Evolutionary conservation across 371 early-diverging fungal species (phyloP), one percentile per base, ranked within the genome.

Genomic region (Nematocida ausubeli): DNA sequence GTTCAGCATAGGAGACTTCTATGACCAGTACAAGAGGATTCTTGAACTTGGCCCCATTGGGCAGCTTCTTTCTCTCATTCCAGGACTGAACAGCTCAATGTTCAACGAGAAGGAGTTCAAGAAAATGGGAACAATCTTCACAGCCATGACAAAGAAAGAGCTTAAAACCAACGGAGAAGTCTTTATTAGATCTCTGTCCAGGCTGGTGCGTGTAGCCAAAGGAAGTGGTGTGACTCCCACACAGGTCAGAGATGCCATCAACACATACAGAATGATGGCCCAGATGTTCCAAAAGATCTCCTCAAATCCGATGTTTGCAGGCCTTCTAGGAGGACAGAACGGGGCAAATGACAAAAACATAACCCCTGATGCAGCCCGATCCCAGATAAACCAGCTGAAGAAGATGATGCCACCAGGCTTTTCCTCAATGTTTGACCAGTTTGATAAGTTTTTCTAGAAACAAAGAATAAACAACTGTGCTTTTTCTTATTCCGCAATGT

Each of bases 31-130:
- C 82, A 90, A 92, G 82, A 92, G 89, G 69, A 93, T 98, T n/a
- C 82, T 90, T 65, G 90, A 90, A 81, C 90, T 98, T 90, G 95
- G 95, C 0, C 89, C 89, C 0, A 92, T 98, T 22, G 90, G 90
- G 70, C 96, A 96, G 84, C 88, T 98, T 79, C 90, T 96, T 90
- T 92, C 93, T 54, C 93, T 93, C 92, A 90, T 98, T 85, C 98
- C 98, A 12, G 98, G 98, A 26, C 89, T 93, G 87, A 90, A 89
- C 24, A 91, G 94, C 57, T 88, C 93, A 85, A 83, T 94, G 81
- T 80, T 85, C 12, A 87, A 82, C 64, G 79, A 90, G 63, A 68
- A 84, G 39, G 89, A 89, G 68, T 91, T 93, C 51, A 87, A 89
- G 34, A 89, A 88, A 37, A 88, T 94, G 87, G 91, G 93, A 89